These are phyloP conservation scores for Cutaneotrichosporon sp. DNA, from an alignment of 1,284 basidiomycete species.

Conservation along the genomic window DNA sequence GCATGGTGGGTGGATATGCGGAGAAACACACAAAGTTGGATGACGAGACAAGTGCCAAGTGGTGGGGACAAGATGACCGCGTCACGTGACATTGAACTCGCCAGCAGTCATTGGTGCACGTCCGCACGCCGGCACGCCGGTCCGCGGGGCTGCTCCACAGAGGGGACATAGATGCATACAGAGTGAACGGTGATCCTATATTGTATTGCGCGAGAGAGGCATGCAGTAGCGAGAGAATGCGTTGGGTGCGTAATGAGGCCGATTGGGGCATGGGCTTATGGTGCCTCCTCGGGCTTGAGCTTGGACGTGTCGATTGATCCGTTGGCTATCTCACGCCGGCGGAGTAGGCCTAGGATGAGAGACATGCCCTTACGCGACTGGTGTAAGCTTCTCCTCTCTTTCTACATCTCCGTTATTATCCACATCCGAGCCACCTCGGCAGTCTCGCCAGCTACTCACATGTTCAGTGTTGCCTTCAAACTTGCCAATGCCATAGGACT, in stretches of 20 bases:
- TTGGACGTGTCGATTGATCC: constrained; percentile 4
- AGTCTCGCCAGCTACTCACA: constrained; percentile 29
- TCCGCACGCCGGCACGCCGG: too few species aligned
- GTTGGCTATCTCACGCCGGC: constrained; percentile 20
- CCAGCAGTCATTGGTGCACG: too few species aligned
- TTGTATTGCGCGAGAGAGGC: not conserved
- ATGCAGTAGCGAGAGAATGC: not conserved
- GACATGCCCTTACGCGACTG: constrained; percentile 53
- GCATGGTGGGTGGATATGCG: constrained; percentile 14
- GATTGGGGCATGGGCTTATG: not conserved
- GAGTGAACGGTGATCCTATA: not conserved
- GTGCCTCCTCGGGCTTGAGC: not conserved
- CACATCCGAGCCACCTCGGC: not conserved
- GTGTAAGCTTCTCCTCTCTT: not conserved
- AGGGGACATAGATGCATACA: constrained; percentile 11
- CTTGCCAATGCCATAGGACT: constrained; percentile 49
- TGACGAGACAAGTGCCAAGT: not conserved
- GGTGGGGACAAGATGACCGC: not conserved
- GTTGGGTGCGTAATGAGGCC: not conserved
- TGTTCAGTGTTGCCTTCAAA: constrained; percentile 51
- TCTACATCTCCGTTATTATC: not conserved
- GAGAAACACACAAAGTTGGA: constrained; percentile 17
- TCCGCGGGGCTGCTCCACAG: too few species aligned
- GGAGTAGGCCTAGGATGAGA: constrained; percentile 44
- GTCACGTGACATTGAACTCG: not conserved